Evolutionary conservation across 2,329 filamentous ascomycete species (phyloP), one percentile per base, ranked within the genome.

Genomic region (Canariomyces notabilis): DNA sequence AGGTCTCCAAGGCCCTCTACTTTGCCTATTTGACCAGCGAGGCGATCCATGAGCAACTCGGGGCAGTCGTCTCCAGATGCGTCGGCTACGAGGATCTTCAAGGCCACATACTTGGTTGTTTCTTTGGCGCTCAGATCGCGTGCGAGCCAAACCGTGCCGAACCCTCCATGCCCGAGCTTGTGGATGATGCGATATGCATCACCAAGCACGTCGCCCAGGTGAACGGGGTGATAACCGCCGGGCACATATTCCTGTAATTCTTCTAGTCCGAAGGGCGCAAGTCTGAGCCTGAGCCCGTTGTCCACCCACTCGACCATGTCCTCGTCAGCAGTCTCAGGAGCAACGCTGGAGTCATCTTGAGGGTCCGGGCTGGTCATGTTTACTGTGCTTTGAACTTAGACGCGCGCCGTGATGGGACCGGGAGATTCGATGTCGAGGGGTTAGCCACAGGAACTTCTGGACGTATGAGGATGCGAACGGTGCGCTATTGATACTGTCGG

Each of bases 81-180:
- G 9, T 61, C 56, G n/a, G 57, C 57, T 34, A 59, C 56, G 43
- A 64, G 48, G 20, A 63, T 57, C 51, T 67, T 67, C 16, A 66
- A 16, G 14, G 64, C 63, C 21, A 62, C 57, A 31, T 61, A 65
- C 35, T 36, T 48, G 4, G 48, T 16, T 5, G 35, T 33, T 5
- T 33, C 43, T 20, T 16, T 39, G 37, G 21, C 9, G 16, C 21
- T 40, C 2, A 33, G 34, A 31, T 57, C 52, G 5, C 52, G 31
- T 35, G 62, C 68, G 42, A 73, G 64, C 70, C 69, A 74, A 20
- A 72, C 65, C 5, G 69, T 73, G 2, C 66, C 64, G 55, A 57
- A 68, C 12, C 64, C 63, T 23, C 70, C 68, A 49, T 58, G 65
- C 47, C 70, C 68, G 37, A 72, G 53, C 53, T 73, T 73, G 37